Conservation (phyloP, 2,329 filamentous ascomycete genomes). For the Curvularia lunata region DNA sequence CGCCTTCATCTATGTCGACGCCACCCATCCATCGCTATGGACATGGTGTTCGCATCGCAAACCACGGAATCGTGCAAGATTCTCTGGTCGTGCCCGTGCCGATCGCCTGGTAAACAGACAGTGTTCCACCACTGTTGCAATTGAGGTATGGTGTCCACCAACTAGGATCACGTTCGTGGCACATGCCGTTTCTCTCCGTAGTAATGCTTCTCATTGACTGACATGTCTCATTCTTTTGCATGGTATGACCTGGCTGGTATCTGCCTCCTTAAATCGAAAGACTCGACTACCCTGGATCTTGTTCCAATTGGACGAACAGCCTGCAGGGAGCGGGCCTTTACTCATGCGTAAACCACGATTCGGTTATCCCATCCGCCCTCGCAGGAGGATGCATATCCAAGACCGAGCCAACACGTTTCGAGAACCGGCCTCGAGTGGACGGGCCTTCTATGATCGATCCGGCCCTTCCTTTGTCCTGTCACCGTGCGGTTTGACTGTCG, state of each 20-base stretch:
- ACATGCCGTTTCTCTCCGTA: background rate
- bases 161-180: background rate
- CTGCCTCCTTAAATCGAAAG: slow-evolving; percentile 5
- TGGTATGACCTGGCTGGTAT: slow-evolving; percentile 2
- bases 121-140: slow-evolving; percentile 13
- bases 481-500: slow-evolving; percentile 8
- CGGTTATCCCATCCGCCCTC: slow-evolving; percentile 9
- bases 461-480: slow-evolving; percentile 1
- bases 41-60: slow-evolving; percentile 1
- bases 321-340: slow-evolving; percentile 18
- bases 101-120: background rate
- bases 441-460: slow-evolving; percentile 16
- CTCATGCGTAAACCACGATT: slow-evolving; percentile 17
- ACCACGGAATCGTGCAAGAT: slow-evolving; percentile 5
- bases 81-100: slow-evolving; percentile 1
- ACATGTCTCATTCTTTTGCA: background rate
- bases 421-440: slow-evolving; percentile 5
- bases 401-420: slow-evolving; percentile 11
- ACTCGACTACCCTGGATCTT: background rate
- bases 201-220: background rate
- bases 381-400: slow-evolving; percentile 1
- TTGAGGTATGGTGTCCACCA: slow-evolving; percentile 1
- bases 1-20: slow-evolving; percentile 3
- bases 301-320: slow-evolving; percentile 12
- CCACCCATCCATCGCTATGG: background rate